A percentile compares a stretch with the other conserved stretches of the same genome.
phyloP scores from a whole-genome alignment of 1,284 basidiomycete genomes.

The Microbotryum violaceum region DNA sequence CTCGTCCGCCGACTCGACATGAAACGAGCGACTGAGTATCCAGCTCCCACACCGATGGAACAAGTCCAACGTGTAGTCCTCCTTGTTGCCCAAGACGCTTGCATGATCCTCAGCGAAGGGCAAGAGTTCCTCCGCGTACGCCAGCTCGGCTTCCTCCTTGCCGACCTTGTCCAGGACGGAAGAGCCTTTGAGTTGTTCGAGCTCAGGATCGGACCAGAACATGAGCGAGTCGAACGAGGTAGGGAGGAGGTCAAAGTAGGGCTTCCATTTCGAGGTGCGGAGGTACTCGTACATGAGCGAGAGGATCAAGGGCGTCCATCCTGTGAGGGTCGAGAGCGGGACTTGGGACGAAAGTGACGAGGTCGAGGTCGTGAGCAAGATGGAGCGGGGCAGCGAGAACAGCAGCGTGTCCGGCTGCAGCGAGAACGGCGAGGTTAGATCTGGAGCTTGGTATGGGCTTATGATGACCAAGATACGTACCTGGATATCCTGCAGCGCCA shows the following conservation, averaged over 20 bases:
- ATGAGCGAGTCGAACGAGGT: slow-evolving; percentile 76
- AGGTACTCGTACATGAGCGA: slow-evolving; percentile 89
- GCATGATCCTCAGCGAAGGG: slow-evolving; percentile 55
- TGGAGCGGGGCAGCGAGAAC: slow-evolving; percentile 70
- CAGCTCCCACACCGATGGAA: slow-evolving; percentile 89
- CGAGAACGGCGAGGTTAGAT: neutral
- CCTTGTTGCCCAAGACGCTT: slow-evolving; percentile 56
- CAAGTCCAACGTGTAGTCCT: slow-evolving; percentile 61
- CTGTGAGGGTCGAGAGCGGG: slow-evolving; percentile 48
- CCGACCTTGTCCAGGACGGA: slow-evolving; percentile 85
- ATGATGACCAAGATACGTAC: slow-evolving; percentile 42
- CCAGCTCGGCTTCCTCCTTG: slow-evolving; percentile 67
- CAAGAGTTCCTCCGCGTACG: slow-evolving; percentile 50
- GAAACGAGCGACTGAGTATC: slow-evolving; percentile 86
- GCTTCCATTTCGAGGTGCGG: slow-evolving; percentile 32
- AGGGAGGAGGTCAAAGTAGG: slow-evolving; percentile 50
- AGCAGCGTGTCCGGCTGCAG: slow-evolving; percentile 60
- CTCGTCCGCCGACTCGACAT: slow-evolving; percentile 47
- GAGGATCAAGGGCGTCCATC: slow-evolving; percentile 82
- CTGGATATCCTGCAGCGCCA: slow-evolving; percentile 63
- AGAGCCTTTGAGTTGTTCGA: slow-evolving; percentile 72
- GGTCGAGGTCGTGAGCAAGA: slow-evolving; percentile 73
- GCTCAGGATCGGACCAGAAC: slow-evolving; percentile 77
- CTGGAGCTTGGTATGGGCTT: neutral
- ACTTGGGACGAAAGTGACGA: slow-evolving; percentile 57